A percentile compares a stretch with the other conserved stretches of the same genome.
phyloP scores from a whole-genome alignment of 2,329 filamentous ascomycete genomes.

The Aspergillus sp. region DNA sequence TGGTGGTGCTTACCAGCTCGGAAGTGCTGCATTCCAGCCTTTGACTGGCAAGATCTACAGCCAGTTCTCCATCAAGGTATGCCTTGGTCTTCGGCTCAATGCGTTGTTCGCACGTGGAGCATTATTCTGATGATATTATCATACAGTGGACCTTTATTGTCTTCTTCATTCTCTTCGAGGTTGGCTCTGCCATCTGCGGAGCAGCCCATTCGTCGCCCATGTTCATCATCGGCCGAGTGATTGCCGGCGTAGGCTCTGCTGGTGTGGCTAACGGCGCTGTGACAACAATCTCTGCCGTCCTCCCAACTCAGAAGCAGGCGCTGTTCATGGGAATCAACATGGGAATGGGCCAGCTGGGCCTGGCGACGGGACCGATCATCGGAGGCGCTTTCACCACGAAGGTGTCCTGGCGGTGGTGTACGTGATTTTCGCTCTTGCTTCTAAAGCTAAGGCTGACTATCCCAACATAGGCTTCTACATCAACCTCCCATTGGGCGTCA shows the following conservation, averaged over 20 bases:
- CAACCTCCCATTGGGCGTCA: constrained; percentile 37
- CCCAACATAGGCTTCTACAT: constrained; percentile 31
- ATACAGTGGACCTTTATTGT: constrained; percentile 28
- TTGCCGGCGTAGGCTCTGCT: constrained; percentile 31
- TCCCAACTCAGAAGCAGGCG: constrained; percentile 31
- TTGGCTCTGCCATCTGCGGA: constrained; percentile 25
- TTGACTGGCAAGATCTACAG: constrained; percentile 25
- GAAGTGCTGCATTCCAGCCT: constrained; percentile 23
- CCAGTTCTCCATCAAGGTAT: constrained; percentile 20
- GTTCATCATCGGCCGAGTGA: constrained; percentile 31
- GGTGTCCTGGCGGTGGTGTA: constrained; percentile 39
- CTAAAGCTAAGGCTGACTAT: not conserved
- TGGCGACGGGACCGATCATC: constrained; percentile 38
- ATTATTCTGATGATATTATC: not conserved
- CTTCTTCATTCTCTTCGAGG: constrained; percentile 27
- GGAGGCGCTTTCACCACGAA: constrained; percentile 42
- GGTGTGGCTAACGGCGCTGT: constrained; percentile 41
- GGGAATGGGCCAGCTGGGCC: constrained; percentile 15
- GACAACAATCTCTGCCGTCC: constrained; percentile 35
- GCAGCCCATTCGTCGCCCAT: constrained; percentile 22
- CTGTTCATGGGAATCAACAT: constrained; percentile 21
- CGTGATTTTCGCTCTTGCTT: not conserved
- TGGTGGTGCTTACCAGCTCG: constrained; percentile 21
- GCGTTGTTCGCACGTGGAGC: no score
- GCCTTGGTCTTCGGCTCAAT: not conserved